Evolutionary conservation across 2,329 filamentous ascomycete genomes (phyloP).

Genomic region (Alternaria atra): DNA sequence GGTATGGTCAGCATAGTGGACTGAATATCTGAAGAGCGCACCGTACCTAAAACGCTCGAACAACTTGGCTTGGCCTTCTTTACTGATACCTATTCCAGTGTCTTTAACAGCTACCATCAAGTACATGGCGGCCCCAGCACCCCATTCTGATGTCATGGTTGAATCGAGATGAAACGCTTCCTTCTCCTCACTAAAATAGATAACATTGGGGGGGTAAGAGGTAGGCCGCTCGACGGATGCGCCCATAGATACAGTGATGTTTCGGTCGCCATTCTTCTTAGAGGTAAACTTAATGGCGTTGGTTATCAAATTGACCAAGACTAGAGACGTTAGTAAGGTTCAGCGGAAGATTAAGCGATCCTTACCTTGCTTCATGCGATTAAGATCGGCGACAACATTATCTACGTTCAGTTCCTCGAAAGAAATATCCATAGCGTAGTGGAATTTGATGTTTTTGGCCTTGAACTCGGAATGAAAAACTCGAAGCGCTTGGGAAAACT

Average conservation of each 20-base stretch:
- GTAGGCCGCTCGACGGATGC: slow-evolving; percentile 49
- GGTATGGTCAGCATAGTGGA: neutral
- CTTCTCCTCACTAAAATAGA: slow-evolving; percentile 54
- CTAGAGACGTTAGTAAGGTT: slow-evolving; percentile 31
- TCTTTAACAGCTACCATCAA: slow-evolving; percentile 58
- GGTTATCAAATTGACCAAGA: slow-evolving; percentile 56
- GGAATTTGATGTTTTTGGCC: slow-evolving; percentile 49
- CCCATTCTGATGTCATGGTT: slow-evolving; percentile 55
- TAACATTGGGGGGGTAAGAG: slow-evolving; percentile 56
- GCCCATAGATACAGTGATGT: slow-evolving; percentile 55
- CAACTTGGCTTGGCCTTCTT: slow-evolving; percentile 52
- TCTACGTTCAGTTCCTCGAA: slow-evolving; percentile 52
- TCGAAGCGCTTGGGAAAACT: slow-evolving; percentile 50
- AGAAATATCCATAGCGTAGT: slow-evolving; percentile 53
- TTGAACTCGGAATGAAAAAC: slow-evolving; percentile 54
- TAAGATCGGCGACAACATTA: slow-evolving; percentile 50
- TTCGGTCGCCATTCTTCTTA: slow-evolving; percentile 48
- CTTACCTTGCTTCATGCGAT: slow-evolving; percentile 50
- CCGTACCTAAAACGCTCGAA: slow-evolving; percentile 55
- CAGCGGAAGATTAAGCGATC: accelerated
- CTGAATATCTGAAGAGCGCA: neutral
- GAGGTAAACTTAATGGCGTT: slow-evolving; percentile 60
- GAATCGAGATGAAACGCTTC: slow-evolving; percentile 52
- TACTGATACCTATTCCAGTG: slow-evolving; percentile 54
- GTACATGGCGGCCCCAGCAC: slow-evolving; percentile 50